Evolutionary conservation across 768 basidiomycete genomes (phyloP).

Genomic region (Macrolepiota albuminosa): DNA sequence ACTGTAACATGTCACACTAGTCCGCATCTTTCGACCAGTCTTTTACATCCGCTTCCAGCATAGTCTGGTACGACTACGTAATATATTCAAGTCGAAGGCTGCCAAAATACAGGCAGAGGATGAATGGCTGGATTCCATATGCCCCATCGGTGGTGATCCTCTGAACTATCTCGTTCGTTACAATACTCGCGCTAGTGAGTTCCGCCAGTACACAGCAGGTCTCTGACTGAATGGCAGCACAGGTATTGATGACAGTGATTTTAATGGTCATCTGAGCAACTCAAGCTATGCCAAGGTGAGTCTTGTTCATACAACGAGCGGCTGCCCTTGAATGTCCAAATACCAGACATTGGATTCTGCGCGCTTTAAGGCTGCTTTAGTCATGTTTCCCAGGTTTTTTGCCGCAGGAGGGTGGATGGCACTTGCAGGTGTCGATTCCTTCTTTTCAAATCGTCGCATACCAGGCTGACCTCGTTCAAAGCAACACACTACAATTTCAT

Average conservation of each 20-base stretch:
- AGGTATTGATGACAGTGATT: conserved; percentile 73
- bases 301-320: neutral
- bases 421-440: conserved; percentile 40
- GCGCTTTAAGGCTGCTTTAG: conserved; percentile 43
- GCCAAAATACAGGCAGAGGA: conserved; percentile 28
- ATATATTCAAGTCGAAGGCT: conserved; percentile 32
- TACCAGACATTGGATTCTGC: conserved; percentile 39
- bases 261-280: conserved; percentile 73
- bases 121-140: conserved; percentile 42
- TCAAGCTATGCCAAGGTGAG: conserved; percentile 73
- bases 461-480: conserved; percentile 15
- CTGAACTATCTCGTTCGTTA: conserved; percentile 39
- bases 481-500: conserved; percentile 68
- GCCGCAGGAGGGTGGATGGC: conserved; percentile 58
- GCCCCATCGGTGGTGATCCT: conserved; percentile 54
- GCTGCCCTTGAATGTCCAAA: neutral
- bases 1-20: conserved; percentile 22
- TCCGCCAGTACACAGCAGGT: neutral
- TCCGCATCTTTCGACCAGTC: conserved; percentile 51
- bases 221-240: neutral
- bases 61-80: conserved; percentile 26
- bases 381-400: conserved; percentile 53
- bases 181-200: conserved; percentile 54
- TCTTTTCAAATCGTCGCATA: conserved; percentile 20
- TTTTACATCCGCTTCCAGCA: conserved; percentile 28